A percentile compares a stretch with the other conserved stretches of the same genome.
Conservation (phyloP, 305 asterid genomes). For the Solanum hybrid region DNA sequence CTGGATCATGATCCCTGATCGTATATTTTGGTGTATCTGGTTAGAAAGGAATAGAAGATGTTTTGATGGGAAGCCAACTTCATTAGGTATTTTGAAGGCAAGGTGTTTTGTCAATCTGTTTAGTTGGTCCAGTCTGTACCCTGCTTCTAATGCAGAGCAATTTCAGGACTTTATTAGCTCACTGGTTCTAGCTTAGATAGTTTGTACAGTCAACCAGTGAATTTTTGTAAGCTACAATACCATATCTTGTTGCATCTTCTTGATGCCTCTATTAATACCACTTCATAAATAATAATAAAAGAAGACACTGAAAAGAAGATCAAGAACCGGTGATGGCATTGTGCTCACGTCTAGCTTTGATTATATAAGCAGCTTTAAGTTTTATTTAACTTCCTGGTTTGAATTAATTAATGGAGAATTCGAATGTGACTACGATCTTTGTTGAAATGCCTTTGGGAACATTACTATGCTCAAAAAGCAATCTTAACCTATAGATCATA, state of each 20-base stretch:
- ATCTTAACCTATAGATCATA: neutral
- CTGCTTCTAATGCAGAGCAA: neutral
- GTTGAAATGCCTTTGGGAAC: neutral
- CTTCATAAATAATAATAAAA: neutral
- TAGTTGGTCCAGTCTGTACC: neutral
- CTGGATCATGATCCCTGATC: neutral
- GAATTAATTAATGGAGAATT: neutral
- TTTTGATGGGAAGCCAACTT: neutral
- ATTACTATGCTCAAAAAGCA: neutral
- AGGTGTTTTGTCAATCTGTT: neutral
- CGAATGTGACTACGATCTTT: neutral
- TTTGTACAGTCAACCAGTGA: neutral
- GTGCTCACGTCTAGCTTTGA: slow-evolving; percentile 45
- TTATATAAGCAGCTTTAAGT: neutral
- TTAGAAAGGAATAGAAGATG: neutral
- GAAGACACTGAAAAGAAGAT: slow-evolving; percentile 70
- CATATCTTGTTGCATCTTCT: neutral
- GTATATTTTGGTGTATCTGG: neutral
- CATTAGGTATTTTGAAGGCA: neutral
- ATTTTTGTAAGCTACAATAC: neutral
- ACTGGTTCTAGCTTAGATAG: neutral
- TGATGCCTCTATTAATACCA: neutral
- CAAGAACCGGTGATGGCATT: slow-evolving; percentile 71
- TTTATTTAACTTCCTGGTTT: neutral
- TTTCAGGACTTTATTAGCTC: neutral